Evolutionary conservation across 192 early-diverging fungal genomes (phyloP).

Genomic region (Coemansia nantahalensis): DNA sequence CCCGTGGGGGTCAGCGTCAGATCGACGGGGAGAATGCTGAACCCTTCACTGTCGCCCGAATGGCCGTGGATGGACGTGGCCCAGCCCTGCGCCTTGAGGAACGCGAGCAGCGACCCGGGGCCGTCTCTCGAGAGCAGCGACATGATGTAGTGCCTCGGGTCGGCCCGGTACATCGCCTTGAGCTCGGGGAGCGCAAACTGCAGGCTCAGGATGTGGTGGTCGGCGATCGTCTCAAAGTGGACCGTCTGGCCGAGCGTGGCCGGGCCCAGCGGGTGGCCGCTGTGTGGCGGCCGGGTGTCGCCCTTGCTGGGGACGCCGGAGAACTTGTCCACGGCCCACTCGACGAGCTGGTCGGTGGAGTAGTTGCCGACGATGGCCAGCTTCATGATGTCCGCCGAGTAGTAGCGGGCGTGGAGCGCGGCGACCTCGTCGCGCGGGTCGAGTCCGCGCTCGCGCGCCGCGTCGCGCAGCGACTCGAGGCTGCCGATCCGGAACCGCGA

Average conservation of each 20-base stretch:
- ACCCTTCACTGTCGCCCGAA: neutral
- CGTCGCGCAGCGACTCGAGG: constrained; percentile 69
- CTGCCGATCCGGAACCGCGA: constrained; percentile 83
- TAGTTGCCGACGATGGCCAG: constrained; percentile 84
- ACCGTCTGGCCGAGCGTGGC: constrained; percentile 67
- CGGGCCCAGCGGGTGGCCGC: constrained; percentile 61
- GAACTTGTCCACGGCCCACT: constrained; percentile 79
- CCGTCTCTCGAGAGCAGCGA: constrained; percentile 80
- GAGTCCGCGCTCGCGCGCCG: constrained; percentile 48
- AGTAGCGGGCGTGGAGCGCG: constrained; percentile 79
- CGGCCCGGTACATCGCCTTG: constrained; percentile 41
- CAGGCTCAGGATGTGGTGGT: constrained; percentile 62
- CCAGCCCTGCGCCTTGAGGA: constrained; percentile 84
- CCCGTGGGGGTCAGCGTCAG: constrained; percentile 18
- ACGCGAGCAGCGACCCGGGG: constrained; percentile 74
- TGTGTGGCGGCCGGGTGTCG: constrained; percentile 56
- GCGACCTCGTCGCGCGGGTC: constrained; percentile 76
- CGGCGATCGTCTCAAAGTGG: constrained; percentile 69
- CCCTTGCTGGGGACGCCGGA: constrained; percentile 71
- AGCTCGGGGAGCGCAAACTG: constrained; percentile 83
- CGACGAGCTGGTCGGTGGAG: constrained; percentile 63
- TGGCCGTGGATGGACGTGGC: constrained; percentile 45
- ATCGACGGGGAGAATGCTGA: constrained; percentile 11
- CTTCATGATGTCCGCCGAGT: constrained; percentile 93
- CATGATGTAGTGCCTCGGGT: constrained; percentile 68